phyloP scores from a whole-genome alignment of 106 monocot species.

The Dendrobium nobile region DNA sequence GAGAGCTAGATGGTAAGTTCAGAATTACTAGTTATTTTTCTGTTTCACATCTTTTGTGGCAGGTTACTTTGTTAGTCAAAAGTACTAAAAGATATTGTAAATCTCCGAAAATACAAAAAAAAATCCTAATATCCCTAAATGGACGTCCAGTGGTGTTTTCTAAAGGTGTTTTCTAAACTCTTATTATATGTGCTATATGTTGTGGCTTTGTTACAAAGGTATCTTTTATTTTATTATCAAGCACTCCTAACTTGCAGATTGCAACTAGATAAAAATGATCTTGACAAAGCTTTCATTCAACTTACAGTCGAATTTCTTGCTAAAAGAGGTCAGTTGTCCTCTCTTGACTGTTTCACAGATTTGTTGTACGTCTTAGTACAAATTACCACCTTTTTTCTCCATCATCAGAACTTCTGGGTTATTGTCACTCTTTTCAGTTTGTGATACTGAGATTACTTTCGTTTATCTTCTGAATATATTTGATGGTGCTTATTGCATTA shows the following conservation, averaged over 20 bases:
- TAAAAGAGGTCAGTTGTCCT: slow-evolving; percentile 56
- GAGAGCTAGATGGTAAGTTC: slow-evolving; percentile 84
- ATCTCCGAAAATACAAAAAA: not conserved
- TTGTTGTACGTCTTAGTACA: not conserved
- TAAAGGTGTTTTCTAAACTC: no score
- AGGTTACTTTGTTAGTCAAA: not conserved
- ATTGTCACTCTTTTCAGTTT: slow-evolving; percentile 4
- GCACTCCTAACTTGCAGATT: slow-evolving; percentile 51
- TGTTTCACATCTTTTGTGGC: not conserved
- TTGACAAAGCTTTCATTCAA: slow-evolving; percentile 87
- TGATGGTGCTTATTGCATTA: not conserved
- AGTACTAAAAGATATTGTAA: not conserved
- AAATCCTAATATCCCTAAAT: not conserved
- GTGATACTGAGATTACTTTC: not conserved
- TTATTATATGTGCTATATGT: not conserved
- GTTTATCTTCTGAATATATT: not conserved
- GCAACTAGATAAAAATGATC: slow-evolving; percentile 87
- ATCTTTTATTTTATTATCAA: no score
- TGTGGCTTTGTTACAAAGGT: not conserved
- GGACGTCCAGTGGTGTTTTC: not conserved
- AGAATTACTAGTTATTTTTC: not conserved
- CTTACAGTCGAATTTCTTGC: slow-evolving; percentile 75
- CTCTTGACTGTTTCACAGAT: not conserved
- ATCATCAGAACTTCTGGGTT: not conserved
- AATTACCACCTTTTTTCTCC: not conserved